Evolutionary conservation across 352 stramenopile species (phyloP).

Genomic region (Phytophthora quininea): DNA sequence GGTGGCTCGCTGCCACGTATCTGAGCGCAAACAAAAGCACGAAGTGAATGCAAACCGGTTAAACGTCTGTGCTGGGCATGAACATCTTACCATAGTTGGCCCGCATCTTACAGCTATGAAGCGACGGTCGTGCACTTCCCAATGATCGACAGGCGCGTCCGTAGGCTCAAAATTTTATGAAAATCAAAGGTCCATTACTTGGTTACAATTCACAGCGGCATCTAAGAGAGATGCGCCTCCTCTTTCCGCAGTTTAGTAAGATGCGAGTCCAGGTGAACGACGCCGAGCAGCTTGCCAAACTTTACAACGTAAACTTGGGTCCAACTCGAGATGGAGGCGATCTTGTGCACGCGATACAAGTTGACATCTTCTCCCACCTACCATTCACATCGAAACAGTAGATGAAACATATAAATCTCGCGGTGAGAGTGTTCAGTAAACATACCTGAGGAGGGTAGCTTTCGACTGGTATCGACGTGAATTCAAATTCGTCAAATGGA

Average conservation of each 20-base stretch:
- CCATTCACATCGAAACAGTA: neutral
- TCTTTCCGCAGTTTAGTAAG: conserved; percentile 58
- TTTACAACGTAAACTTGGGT: conserved; percentile 85
- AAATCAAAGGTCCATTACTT: neutral
- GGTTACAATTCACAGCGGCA: neutral
- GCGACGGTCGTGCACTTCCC: neutral
- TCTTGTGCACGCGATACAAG: conserved; percentile 72
- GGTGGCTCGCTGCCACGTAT: conserved; percentile 73
- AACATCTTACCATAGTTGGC: conserved; percentile 25
- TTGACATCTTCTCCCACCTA: conserved; percentile 75
- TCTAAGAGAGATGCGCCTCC: conserved; percentile 37
- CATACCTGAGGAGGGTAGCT: conserved; percentile 75
- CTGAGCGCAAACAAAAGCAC: conserved; percentile 31
- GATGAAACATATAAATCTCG: neutral
- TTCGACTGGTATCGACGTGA: conserved; percentile 74
- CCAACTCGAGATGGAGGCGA: conserved; percentile 84
- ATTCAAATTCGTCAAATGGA: conserved; percentile 66
- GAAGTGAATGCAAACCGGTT: neutral
- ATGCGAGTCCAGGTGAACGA: conserved; percentile 72
- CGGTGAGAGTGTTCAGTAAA: neutral
- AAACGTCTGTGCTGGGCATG: neutral
- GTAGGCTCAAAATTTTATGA: neutral
- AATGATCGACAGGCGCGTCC: neutral
- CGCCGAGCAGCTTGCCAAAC: conserved; percentile 64
- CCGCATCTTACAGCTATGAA: neutral